These are phyloP conservation scores for Eucalyptus curtisii DNA, from an alignment of 345 rosid genomes.

Conservation along the genomic window DNA sequence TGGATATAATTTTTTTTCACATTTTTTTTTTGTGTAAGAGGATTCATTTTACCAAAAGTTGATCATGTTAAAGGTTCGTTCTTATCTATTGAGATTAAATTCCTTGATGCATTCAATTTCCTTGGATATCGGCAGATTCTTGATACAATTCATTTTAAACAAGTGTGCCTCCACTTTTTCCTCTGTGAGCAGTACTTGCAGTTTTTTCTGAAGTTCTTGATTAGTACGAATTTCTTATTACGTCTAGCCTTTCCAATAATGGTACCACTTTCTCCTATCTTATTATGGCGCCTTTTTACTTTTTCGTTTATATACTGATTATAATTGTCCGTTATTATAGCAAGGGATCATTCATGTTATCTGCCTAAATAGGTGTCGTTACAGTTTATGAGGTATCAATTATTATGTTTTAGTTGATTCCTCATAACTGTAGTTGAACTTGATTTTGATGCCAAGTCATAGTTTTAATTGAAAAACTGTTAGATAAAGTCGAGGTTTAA, in stretches of 20 bases:
- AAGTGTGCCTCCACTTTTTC: not conserved
- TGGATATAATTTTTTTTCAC: not conserved
- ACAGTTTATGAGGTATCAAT: not conserved
- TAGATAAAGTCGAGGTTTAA: not conserved
- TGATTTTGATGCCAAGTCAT: not conserved
- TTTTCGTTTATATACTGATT: not conserved
- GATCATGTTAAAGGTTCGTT: not conserved
- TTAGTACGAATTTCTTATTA: not conserved
- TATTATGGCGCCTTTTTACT: not conserved
- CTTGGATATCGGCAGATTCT: not conserved
- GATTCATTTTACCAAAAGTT: not conserved
- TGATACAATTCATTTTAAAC: not conserved
- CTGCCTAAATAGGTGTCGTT: not conserved
- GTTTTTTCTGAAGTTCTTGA: not conserved
- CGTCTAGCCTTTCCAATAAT: not conserved
- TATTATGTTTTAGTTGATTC: not conserved
- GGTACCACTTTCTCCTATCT: not conserved
- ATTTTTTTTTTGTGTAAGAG: not conserved
- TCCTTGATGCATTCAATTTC: not conserved
- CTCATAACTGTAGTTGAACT: not conserved
- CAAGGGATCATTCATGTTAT: not conserved
- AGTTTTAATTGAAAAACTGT: not conserved
- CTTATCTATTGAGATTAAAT: not conserved
- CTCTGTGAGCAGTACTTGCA: not conserved
- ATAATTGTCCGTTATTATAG: not conserved